Conservation (phyloP, 1,284 basidiomycete species). For the Athelia psychrophila region DNA sequence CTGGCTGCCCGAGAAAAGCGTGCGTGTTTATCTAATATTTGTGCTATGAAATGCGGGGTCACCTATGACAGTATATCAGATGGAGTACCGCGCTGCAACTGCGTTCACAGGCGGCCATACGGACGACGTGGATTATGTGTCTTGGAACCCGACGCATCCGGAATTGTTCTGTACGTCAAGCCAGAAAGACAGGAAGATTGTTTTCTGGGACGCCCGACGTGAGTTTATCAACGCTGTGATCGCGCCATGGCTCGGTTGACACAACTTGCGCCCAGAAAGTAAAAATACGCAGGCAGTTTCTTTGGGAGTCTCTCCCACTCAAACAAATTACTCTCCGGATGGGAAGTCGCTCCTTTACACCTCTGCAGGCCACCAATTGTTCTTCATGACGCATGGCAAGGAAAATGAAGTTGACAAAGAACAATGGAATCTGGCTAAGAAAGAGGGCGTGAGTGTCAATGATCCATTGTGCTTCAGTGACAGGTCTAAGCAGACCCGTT, state of each 20-base stretch:
- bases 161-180: slow-evolving; percentile 77
- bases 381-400: slow-evolving; percentile 53
- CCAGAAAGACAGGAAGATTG: slow-evolving; percentile 66
- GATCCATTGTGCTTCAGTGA: background rate
- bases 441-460: slow-evolving; percentile 36
- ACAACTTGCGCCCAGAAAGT: slow-evolving; percentile 47
- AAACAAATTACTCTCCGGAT: slow-evolving; percentile 69
- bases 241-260: slow-evolving; percentile 6
- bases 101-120: slow-evolving; percentile 65
- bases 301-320: slow-evolving; percentile 54
- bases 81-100: slow-evolving; percentile 63
- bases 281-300: slow-evolving; percentile 57
- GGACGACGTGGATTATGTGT: slow-evolving; percentile 72
- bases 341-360: slow-evolving; percentile 64
- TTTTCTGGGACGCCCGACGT: slow-evolving; percentile 85
- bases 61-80: slow-evolving; percentile 33
- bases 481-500: background rate
- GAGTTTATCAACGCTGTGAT: slow-evolving; percentile 20
- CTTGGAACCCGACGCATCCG: slow-evolving; percentile 80
- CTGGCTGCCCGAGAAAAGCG: slow-evolving; percentile 74
- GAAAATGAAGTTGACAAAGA: slow-evolving; percentile 56
- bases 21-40: slow-evolving; percentile 30
- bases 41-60: background rate
- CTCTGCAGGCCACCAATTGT: slow-evolving; percentile 53
- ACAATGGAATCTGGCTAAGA: slow-evolving; percentile 52